Evolutionary conservation across 75 land plant genomes (phyloP).

Genomic region (Ceratopteris richardii): DNA sequence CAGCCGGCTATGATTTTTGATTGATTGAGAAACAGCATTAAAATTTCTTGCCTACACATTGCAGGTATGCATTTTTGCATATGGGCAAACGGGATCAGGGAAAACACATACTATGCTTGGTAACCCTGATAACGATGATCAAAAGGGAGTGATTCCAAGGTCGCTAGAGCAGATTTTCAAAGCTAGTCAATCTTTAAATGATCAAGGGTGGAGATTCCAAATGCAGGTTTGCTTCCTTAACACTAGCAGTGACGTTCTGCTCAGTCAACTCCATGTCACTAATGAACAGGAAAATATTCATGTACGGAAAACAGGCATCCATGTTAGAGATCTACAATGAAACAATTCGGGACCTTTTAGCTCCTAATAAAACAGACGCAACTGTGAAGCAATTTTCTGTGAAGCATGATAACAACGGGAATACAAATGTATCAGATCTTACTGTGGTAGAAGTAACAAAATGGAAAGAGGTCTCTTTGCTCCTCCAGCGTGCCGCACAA

Average conservation of each 20-base stretch:
- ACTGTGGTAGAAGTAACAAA: slow-evolving; percentile 75
- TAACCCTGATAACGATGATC: slow-evolving; percentile 52
- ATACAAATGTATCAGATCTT: slow-evolving; percentile 79
- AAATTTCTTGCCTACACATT: not conserved
- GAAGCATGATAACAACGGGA: slow-evolving; percentile 77
- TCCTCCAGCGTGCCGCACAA: slow-evolving; percentile 70
- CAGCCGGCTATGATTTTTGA: not conserved
- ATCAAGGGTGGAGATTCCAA: slow-evolving; percentile 85
- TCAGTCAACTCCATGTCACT: no score
- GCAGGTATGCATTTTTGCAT: slow-evolving; percentile 96
- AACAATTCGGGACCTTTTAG: slow-evolving; percentile 77
- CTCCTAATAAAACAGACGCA: slow-evolving; percentile 28
- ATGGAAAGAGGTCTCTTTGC: slow-evolving; percentile 66
- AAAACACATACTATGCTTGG: slow-evolving; percentile 99
- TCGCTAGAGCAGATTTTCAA: slow-evolving; percentile 88
- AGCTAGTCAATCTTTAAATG: slow-evolving; percentile 48
- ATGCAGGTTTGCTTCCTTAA: slow-evolving; percentile 57
- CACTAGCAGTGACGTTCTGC: no score
- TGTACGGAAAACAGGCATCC: slow-evolving; percentile 51
- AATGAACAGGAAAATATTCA: no score
- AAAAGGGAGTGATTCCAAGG: slow-evolving; percentile 84
- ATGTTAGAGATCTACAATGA: slow-evolving; percentile 98
- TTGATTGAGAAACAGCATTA: slow-evolving; percentile 1
- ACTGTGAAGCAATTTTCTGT: slow-evolving; percentile 60
- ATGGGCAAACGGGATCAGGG: slow-evolving; percentile 98